Base-by-base conservation (phyloP, 108 stramenopile genomes). In the Stephanodiscus triporus region DNA sequence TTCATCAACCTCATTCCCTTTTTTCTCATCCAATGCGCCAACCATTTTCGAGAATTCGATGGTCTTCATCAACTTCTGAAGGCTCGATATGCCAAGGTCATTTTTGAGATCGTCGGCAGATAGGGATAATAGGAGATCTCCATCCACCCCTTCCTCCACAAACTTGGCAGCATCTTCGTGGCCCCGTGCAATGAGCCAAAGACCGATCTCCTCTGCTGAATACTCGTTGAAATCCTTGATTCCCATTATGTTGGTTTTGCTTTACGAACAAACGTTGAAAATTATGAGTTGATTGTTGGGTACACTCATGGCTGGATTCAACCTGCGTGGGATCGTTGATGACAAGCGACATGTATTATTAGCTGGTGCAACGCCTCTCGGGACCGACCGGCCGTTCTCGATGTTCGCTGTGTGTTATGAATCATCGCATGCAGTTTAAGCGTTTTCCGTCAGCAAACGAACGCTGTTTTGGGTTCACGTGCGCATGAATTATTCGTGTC, bases 1-100 rank as follows among this genome's bases (percentile, higher is more conserved):
- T 20, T 57, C 70, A 53, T 37, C 37, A 10, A 81, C 56, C 24
- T 45, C 60, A 23, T 75, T 50, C 16, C 76, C 54, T 11, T 63
- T 70, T 29, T 48, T 68, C 14, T 40, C 40, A 38, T 48, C 68
- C 27, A 26, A 62, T 5, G n/a, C 59, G 4, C 19, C 48, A 6
- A 30, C 47, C 13, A 69, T 17, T 49, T 72, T 57, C 23, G 66
- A 56, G 43, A 77, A 77, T 40, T 70, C 70, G 36, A 81, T 63
- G 37, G 72, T 74, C 57, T 58, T 64, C 70, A 74, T 24, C 20
- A 81, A 16, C 66, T 82, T 82, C 55, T 82, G 81, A 9, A 82
- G 51, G 62, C 49, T 30, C 13, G 81, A 67, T 1, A 82, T 71
- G 20, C 67, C 68, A 9, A 82, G 76, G 38, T 77, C 81, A 13